Percentiles rank a stretch among this genome's conserved stretches.
Evolutionary conservation across 768 basidiomycete genomes (phyloP).

Genomic region (Sporobolomyces roseus): DNA sequence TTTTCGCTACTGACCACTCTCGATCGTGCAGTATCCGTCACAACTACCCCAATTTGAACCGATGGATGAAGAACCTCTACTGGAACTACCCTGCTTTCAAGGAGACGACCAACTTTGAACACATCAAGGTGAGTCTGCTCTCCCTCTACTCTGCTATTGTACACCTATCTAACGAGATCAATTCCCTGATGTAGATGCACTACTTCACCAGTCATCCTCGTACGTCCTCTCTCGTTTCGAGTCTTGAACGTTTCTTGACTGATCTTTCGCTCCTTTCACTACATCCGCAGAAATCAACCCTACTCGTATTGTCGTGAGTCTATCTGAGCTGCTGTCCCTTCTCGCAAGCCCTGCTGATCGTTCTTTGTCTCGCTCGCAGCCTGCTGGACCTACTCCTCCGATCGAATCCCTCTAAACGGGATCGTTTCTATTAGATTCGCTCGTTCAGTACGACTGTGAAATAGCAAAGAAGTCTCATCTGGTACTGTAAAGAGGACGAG

Average conservation of each 20-base stretch:
- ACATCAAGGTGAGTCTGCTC: conserved; percentile 79
- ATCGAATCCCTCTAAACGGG: conserved; percentile 8
- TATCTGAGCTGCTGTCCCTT: background rate
- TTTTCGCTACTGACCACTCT: background rate
- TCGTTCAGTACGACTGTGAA: too few relatives aligned
- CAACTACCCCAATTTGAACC: conserved; percentile 78
- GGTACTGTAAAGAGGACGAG: too few relatives aligned
- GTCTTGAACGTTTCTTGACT: background rate
- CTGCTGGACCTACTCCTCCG: conserved; percentile 10
- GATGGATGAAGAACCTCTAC: conserved; percentile 64
- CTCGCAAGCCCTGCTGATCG: background rate
- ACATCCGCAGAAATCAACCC: conserved; percentile 33
- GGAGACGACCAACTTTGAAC: conserved; percentile 79
- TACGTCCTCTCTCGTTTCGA: conserved; percentile 1
- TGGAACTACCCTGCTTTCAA: conserved; percentile 87
- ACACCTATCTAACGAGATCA: background rate
- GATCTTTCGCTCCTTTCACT: background rate
- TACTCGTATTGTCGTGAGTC: conserved; percentile 30
- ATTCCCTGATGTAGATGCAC: too few relatives aligned
- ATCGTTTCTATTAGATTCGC: too few relatives aligned
- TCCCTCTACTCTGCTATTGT: background rate
- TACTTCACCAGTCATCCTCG: conserved; percentile 26
- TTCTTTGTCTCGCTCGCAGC: background rate
- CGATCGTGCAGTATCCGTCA: conserved; percentile 58
- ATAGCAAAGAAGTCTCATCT: too few relatives aligned